Percentiles rank a stretch among this genome's conserved stretches.
These are phyloP conservation scores for Myxozyma lipomycoides DNA, from an alignment of 805 yeast species.

Conservation along the genomic window DNA sequence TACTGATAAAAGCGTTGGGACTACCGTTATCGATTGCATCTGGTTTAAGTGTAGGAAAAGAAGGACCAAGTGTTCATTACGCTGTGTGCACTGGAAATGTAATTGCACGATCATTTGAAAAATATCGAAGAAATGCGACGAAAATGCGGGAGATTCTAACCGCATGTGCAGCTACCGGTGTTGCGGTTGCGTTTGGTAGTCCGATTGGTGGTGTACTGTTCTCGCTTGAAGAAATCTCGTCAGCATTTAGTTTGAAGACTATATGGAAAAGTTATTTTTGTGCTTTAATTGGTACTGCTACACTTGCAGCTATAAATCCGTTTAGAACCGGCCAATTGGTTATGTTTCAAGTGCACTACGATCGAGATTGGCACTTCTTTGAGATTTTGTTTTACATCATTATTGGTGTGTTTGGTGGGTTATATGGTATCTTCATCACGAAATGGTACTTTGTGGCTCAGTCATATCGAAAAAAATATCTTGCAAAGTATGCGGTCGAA, in stretches of 20 bases:
- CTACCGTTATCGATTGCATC: constrained; percentile 89
- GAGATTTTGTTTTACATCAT: constrained; percentile 78
- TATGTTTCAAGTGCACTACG: constrained; percentile 85
- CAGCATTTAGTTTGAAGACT: constrained; percentile 67
- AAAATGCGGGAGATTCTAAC: constrained; percentile 58
- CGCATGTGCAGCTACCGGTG: constrained; percentile 96
- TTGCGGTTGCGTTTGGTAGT: constrained; percentile 95
- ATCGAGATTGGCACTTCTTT: constrained; percentile 76
- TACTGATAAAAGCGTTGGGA: constrained; percentile 70
- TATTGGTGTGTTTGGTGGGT: constrained; percentile 86
- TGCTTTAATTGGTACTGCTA: constrained; percentile 79
- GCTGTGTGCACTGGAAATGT: constrained; percentile 93
- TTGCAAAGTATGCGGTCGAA: constrained; percentile 57
- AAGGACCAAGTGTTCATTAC: constrained; percentile 97
- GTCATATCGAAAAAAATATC: constrained; percentile 29
- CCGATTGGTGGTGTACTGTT: constrained; percentile 97
- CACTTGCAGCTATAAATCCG: constrained; percentile 70
- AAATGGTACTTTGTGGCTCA: constrained; percentile 45
- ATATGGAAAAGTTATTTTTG: constrained; percentile 92
- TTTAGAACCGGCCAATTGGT: constrained; percentile 93
- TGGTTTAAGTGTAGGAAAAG: constrained; percentile 92
- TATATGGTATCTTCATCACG: constrained; percentile 53
- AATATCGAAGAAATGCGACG: constrained; percentile 38
- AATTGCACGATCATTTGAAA: constrained; percentile 53
- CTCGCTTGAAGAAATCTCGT: constrained; percentile 84